Evolutionary conservation across 2,329 filamentous ascomycete genomes (phyloP), one percentile per base, ranked within the genome.

Genomic region (Diaporthe vexans): DNA sequence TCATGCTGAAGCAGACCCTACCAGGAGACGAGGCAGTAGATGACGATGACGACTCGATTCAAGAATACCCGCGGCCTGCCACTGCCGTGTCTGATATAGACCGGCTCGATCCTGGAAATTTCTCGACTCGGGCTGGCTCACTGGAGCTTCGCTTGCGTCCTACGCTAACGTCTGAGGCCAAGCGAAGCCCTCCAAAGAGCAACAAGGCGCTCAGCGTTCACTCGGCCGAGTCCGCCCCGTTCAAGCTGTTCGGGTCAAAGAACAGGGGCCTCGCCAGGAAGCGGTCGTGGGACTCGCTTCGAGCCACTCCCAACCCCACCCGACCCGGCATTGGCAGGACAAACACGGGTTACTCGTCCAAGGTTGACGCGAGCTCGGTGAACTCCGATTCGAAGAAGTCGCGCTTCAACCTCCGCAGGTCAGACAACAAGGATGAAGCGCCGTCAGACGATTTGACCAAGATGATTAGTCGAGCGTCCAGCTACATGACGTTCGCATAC

Each of bases 401-500:
- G 26, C 88, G 90, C 24, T 94, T 93, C 80, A 84, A 86, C 76
- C 82, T 91, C 79, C 84, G 88, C 78, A 83, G 88, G 40, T 76
- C 79, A n/a, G 79, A 80, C 1, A 81, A 80, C 73, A 82, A 90
- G 74, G 90, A 91, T 68, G 90, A 93, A 72, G 90, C 91, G 75
- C 89, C 91, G 7, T 93, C 93, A 0, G 97, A 99, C 81, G 97
- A 99, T 81, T 87, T 99, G 56, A 97, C 95, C 15, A 95, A 97
- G 85, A 99, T 99, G 97, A 96, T 99, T 84, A 92, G 91, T 71
- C 93, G 97, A 40, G 97, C 97, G 4, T 98, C 94, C 74, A 97
- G 95, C 82, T 99, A 97, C 85, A 98, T 98, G 95, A 98, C 97
- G 0, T 92, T 99, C 76, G 93, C 96, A 2, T 95, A 97, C 83